Base-by-base conservation (phyloP, 75 land plant species). In the Chamaecyparis obtusa region DNA sequence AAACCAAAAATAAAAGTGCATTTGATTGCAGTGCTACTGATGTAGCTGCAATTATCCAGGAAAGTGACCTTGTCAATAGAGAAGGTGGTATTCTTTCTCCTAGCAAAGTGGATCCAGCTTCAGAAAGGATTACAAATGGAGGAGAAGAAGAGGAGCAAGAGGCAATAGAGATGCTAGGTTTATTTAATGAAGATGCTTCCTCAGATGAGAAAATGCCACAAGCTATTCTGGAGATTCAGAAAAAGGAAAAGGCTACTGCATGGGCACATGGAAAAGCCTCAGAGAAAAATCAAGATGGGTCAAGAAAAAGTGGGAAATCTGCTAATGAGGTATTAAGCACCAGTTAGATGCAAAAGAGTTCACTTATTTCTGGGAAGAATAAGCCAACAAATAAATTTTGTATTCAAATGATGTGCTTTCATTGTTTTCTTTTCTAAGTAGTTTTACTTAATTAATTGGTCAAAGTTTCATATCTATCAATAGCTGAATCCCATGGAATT, bases 101-200 rank as follows among this genome's bases (percentile, higher is more conserved):
- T 80, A 36, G 74, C 86, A 30, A 5, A 27, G 85, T 2, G 17
- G 32, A 89, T 72, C 75, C 84, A 21, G 57, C 44, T 27, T 48
- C 21, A 46, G 90, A 76, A 84, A 55, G 78, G 10, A 48, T 49
- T 15, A 30, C 87, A 14, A 44, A 19, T 39, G n/a, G 7, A 49
- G 89, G 88, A 81, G 90, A 88, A 85, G 88, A 85, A 36, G 90
- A 90, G 67, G 91, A 93, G 46, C 84, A 85, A 76, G 94, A 90
- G 44, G 93, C 90, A 85, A 92, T 90, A 37, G 98, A 95, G 76
- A 85, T 97, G 74, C 88, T 91, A 51, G 87, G 87, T 79, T 89
- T 97, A 83, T 97, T 96, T 83, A 78, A 87, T 79, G 99, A 97
- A 86, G 99, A 96, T 46, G 74, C 49, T 55, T 67, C 89, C 86